A percentile compares a stretch with the other conserved stretches of the same genome.
These are phyloP conservation scores for Blastobotrys aristatus DNA, from an alignment of 1,139 yeast genomes.

Conservation along the genomic window DNA sequence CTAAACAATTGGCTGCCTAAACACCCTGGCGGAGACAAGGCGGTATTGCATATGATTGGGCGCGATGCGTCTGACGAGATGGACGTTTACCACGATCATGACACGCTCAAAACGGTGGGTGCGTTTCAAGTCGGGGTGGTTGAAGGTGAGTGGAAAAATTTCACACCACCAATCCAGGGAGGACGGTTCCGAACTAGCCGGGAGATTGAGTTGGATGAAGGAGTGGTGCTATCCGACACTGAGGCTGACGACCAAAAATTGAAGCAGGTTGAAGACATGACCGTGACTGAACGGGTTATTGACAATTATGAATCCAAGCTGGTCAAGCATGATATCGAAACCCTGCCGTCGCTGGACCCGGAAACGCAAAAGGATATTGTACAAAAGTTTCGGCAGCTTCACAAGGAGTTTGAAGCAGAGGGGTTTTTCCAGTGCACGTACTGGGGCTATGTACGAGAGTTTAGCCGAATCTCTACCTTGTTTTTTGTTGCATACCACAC, in stretches of 20 bases:
- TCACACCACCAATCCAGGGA: constrained; percentile 87
- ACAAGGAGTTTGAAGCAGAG: constrained; percentile 47
- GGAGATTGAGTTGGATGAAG: constrained; percentile 26
- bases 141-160: constrained; percentile 53
- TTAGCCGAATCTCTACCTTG: constrained; percentile 53
- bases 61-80: constrained; percentile 89
- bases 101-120: constrained; percentile 47
- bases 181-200: constrained; percentile 44
- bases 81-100: constrained; percentile 68
- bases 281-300: constrained; percentile 37
- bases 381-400: constrained; percentile 55
- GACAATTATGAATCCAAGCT: constrained; percentile 54
- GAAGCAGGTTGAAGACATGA: not conserved
- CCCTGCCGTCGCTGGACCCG: constrained; percentile 61
- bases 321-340: constrained; percentile 49
- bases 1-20: constrained; percentile 63
- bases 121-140: constrained; percentile 62
- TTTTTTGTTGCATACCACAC: constrained; percentile 49
- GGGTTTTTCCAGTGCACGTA: constrained; percentile 72
- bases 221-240: constrained; percentile 28
- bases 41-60: constrained; percentile 79
- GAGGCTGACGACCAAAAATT: not conserved
- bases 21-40: constrained; percentile 90
- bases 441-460: constrained; percentile 63
- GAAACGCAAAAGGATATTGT: constrained; percentile 57